Percentiles rank a stretch among this genome's conserved stretches.
Evolutionary conservation across 2,329 filamentous ascomycete species (phyloP).

Genomic region (Talaromyces sp.): DNA sequence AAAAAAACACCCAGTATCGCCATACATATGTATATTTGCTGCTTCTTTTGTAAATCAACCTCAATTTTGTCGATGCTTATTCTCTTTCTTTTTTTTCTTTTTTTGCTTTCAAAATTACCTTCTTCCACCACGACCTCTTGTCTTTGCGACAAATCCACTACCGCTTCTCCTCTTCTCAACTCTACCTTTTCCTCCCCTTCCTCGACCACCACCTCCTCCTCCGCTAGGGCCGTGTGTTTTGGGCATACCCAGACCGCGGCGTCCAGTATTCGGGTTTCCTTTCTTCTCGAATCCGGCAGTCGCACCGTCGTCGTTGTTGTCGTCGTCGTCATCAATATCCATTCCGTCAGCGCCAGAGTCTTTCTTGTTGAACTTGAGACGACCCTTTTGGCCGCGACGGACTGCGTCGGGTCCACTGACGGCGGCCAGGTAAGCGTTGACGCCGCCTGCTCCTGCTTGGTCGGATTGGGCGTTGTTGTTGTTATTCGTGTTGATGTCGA

Average conservation of each 20-base stretch:
- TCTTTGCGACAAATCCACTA: constrained; percentile 10
- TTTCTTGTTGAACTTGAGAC: constrained; percentile 50
- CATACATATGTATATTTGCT: not conserved
- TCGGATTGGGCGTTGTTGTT: constrained; percentile 10
- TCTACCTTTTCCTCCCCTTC: constrained; percentile 15
- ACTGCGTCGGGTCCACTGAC: constrained; percentile 55
- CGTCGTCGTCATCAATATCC: constrained; percentile 43
- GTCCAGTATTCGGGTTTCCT: constrained; percentile 7
- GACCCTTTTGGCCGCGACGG: constrained; percentile 53
- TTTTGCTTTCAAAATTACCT: not conserved
- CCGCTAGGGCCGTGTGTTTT: constrained; percentile 17
- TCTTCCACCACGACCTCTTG: constrained; percentile 4
- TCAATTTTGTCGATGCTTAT: not conserved
- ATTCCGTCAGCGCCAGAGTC: constrained; percentile 29
- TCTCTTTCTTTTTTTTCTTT: not conserved
- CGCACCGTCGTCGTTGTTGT: constrained; percentile 38
- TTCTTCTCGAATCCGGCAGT: constrained; percentile 5
- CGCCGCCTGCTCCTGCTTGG: constrained; percentile 25
- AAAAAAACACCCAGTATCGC: not conserved
- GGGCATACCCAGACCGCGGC: constrained; percentile 20
- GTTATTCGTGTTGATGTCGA: constrained; percentile 40
- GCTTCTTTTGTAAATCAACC: not conserved
- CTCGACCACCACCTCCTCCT: not conserved
- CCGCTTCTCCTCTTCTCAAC: constrained; percentile 22
- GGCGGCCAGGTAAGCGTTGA: constrained; percentile 58